These are phyloP conservation scores for Xylaria scruposa DNA, from an alignment of 495 filamentous ascomycete genomes.

Conservation along the genomic window DNA sequence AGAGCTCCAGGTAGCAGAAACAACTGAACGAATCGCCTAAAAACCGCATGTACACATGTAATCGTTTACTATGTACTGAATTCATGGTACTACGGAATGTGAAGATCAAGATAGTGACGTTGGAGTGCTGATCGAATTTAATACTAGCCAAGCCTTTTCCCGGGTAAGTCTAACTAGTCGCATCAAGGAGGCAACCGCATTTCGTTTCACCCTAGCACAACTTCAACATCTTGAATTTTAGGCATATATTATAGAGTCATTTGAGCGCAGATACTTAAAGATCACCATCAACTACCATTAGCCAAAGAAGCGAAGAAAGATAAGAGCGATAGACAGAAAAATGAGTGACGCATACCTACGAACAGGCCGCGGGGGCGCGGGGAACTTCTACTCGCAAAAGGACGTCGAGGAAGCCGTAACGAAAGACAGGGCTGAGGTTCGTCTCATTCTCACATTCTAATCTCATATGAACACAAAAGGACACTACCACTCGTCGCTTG, in stretches of 20 bases:
- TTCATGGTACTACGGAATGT: background rate
- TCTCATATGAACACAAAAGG: too few relatives aligned
- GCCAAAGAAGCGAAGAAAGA: background rate
- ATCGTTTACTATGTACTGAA: background rate
- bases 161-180: conserved; percentile 13
- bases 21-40: too few relatives aligned
- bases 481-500: too few relatives aligned
- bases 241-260: background rate
- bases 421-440: conserved; percentile 32
- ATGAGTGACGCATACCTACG: conserved; percentile 40
- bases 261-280: background rate
- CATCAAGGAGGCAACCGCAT: background rate
- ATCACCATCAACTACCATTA: background rate
- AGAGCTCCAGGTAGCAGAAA: too few relatives aligned
- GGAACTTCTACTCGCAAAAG: conserved; percentile 65
- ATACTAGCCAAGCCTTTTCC: background rate
- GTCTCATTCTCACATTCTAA: conserved; percentile 19
- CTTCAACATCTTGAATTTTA: background rate
- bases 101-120: background rate
- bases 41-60: background rate
- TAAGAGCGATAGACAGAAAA: background rate
- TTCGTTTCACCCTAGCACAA: background rate
- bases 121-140: background rate
- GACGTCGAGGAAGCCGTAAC: conserved; percentile 55
- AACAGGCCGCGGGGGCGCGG: conserved; percentile 65